These are phyloP conservation scores for Pythium monospermum DNA, from an alignment of 352 stramenopile genomes.

Conservation along the genomic window DNA sequence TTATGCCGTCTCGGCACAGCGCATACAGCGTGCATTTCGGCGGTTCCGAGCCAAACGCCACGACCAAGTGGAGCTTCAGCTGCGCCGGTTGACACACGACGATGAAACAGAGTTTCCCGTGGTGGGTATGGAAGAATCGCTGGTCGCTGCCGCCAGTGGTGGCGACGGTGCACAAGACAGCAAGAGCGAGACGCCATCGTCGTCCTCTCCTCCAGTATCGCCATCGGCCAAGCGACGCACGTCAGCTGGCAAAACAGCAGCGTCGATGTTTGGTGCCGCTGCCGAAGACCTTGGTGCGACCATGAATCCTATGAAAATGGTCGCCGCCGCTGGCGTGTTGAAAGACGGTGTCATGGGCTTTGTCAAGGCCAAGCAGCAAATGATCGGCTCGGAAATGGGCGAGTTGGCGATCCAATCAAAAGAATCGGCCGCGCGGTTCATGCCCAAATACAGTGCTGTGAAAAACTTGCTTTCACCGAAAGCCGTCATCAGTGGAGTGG, in stretches of 20 bases:
- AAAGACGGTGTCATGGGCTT: slow-evolving; percentile 27
- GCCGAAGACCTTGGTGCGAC: slow-evolving; percentile 17
- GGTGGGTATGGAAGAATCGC: neutral
- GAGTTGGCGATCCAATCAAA: slow-evolving; percentile 32
- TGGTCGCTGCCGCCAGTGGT: neutral
- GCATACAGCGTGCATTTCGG: slow-evolving; percentile 24
- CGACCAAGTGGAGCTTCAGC: neutral
- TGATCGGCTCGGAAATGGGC: slow-evolving; percentile 33
- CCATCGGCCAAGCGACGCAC: slow-evolving; percentile 1
- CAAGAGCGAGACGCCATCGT: neutral
- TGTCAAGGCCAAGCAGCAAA: slow-evolving; percentile 35
- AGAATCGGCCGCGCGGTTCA: slow-evolving; percentile 30
- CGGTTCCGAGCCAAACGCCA: neutral
- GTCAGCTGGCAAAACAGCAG: neutral
- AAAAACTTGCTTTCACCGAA: slow-evolving; percentile 29
- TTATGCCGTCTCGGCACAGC: neutral
- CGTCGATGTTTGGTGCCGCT: slow-evolving; percentile 4
- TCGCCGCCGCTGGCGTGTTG: slow-evolving; percentile 28
- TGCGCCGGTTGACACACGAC: slow-evolving; percentile 13
- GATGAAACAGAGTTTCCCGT: neutral
- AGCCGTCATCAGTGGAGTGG: no score
- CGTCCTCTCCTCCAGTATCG: neutral
- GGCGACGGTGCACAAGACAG: neutral
- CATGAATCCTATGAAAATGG: slow-evolving; percentile 20
- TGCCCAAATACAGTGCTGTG: slow-evolving; percentile 29